Base-by-base conservation (phyloP, 768 basidiomycete genomes). In the Xerocomellus amylosporus region DNA sequence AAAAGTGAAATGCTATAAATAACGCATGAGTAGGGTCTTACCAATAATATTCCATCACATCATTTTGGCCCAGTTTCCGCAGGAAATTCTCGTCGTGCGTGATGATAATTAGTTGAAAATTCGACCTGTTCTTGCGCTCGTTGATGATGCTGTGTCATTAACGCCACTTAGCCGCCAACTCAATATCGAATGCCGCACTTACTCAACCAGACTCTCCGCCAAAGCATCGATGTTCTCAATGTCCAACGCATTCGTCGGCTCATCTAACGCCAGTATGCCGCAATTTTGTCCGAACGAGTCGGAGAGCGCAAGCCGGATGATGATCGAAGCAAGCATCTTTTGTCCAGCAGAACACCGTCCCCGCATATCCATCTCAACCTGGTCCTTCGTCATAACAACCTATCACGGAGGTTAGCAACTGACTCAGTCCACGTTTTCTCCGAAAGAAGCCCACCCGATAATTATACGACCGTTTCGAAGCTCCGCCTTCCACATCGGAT, bases 361-460 rank as follows among this genome's bases (percentile, higher is more conserved):
- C 53, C 97, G 86, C 97, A 99, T 99, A 73, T 98, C 97, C 90
- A 99, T 94, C 73, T 98, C 96, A 8, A 98, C 95, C 65, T 94
- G 90, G 69, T 98, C 95, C 75, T 99, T 99, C 49, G 89, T 92
- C 96, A 99, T 98, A 60, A 98, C 96, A 54, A 98, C 93, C 93
- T 96, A 24, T 15, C 20, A 19, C 33, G 17, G 31, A 49, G 34
- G 48, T 73, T 51, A 64, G 56, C 46, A 54, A 44, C 51, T 24
- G 51, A 40, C 43, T 54, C 49, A 46, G 45, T 45, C 12, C 46
- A 53, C 39, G 26, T 31, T 47, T 44, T n/a, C 47, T 30, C 45
- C 15, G 50, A 42, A 43, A 43, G 58, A 58, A 48, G 76, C 82
- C 41, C 66, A 94, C 96, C 59, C 97, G 79, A 71, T 99, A 99